Conservation (phyloP, 2,329 filamentous ascomycete species). For the Arachnomyces sp. region DNA sequence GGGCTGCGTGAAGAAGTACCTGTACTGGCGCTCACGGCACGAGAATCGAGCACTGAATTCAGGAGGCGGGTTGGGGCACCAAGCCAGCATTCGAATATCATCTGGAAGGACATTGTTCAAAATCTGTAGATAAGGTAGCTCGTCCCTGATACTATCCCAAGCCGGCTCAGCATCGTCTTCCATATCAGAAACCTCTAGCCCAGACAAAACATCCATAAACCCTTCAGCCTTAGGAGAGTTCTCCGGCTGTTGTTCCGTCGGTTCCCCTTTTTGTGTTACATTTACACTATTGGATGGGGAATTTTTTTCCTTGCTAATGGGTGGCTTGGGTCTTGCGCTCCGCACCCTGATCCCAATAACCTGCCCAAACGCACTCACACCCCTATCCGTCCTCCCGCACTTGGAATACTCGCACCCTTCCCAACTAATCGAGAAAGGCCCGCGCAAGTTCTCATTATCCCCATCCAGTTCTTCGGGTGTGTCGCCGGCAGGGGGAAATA, state of each 20-base stretch:
- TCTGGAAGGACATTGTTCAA: conserved; percentile 82
- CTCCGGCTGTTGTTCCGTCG: conserved; percentile 10
- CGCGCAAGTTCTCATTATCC: conserved; percentile 35
- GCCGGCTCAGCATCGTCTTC: conserved; percentile 24
- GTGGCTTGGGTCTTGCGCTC: conserved; percentile 60
- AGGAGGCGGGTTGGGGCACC: conserved; percentile 74
- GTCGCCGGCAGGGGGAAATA: conserved; percentile 58
- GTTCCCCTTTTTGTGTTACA: conserved; percentile 4
- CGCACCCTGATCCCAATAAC: conserved; percentile 78
- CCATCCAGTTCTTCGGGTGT: conserved; percentile 27
- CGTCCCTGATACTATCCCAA: conserved; percentile 66
- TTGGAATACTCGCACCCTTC: conserved; percentile 86
- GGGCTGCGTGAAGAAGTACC: conserved; percentile 97
- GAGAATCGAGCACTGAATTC: conserved; percentile 88
- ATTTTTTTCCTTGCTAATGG: conserved; percentile 7
- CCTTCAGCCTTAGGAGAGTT: conserved; percentile 10
- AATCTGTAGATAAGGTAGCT: conserved; percentile 74
- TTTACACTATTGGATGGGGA: conserved; percentile 2
- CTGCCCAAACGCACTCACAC: conserved; percentile 95
- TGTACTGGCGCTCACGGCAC: conserved; percentile 83
- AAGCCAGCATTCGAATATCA: conserved; percentile 85
- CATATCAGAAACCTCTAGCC: background rate
- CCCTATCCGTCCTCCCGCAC: conserved; percentile 84
- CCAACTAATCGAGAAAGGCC: conserved; percentile 57
- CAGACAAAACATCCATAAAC: conserved; percentile 6